Conservation (phyloP, 2,329 filamentous ascomycete species). For the Fusarium acutatum region DNA sequence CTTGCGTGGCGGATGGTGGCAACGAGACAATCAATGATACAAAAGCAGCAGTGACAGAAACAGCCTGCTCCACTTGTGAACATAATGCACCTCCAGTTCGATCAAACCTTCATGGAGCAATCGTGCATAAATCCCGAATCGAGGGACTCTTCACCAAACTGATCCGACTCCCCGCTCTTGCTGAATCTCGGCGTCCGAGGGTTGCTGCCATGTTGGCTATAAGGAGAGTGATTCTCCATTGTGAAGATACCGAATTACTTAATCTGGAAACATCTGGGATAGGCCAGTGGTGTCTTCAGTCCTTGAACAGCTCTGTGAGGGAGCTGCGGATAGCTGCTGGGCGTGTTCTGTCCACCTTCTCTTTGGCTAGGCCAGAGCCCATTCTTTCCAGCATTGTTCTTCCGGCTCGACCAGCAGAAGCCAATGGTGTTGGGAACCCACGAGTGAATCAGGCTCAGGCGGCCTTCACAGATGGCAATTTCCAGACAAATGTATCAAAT, state of each 20-base stretch:
- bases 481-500: neutral
- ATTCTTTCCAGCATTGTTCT: constrained; percentile 8
- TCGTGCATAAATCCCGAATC: constrained; percentile 47
- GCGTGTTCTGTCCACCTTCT: constrained; percentile 71
- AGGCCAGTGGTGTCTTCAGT: constrained; percentile 84
- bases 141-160: constrained; percentile 58
- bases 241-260: constrained; percentile 64
- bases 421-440: neutral
- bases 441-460: constrained; percentile 11
- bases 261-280: constrained; percentile 73
- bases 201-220: constrained; percentile 77
- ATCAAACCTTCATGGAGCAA: constrained; percentile 2
- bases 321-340: constrained; percentile 86
- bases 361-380: constrained; percentile 50
- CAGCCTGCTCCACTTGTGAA: constrained; percentile 43
- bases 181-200: constrained; percentile 66
- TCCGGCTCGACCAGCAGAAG: constrained; percentile 6
- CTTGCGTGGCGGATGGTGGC: constrained; percentile 37
- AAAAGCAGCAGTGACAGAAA: neutral
- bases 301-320: constrained; percentile 82
- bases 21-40: neutral
- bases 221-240: constrained; percentile 74
- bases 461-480: neutral
- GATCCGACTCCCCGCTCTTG: constrained; percentile 55
- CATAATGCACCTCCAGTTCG: neutral